These are phyloP conservation scores for Daedaleopsis nitida DNA, from an alignment of 768 basidiomycete genomes.

Conservation along the genomic window DNA sequence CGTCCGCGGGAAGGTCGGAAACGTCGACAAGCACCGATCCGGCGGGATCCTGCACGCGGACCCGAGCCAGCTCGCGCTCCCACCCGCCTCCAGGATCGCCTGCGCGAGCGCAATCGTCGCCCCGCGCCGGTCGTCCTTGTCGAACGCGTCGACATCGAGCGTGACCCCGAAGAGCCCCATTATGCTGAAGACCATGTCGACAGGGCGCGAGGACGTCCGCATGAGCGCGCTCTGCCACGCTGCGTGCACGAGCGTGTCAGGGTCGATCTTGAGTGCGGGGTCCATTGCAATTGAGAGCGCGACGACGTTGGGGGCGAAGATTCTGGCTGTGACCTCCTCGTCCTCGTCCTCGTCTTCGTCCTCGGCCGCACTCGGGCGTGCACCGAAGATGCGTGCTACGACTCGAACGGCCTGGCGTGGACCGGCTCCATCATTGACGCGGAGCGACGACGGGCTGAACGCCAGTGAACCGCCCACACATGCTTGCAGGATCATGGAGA, in stretches of 20 bases:
- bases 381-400: neutral
- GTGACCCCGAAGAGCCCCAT: conserved; percentile 18
- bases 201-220: conserved; percentile 16
- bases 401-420: neutral
- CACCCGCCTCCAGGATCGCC: conserved; percentile 4
- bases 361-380: too few relatives aligned
- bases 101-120: conserved; percentile 14
- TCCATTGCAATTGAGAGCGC: neutral
- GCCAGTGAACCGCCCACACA: neutral
- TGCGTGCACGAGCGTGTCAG: neutral
- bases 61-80: conserved; percentile 2
- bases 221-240: conserved; percentile 9
- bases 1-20: neutral
- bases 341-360: too few relatives aligned
- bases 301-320: neutral
- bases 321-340: too few relatives aligned
- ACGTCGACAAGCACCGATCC: neutral
- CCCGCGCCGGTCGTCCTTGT: conserved; percentile 4
- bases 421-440: neutral
- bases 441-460: neutral
- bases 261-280: neutral
- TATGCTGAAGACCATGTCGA: conserved; percentile 17
- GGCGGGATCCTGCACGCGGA: neutral
- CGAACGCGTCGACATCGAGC: conserved; percentile 1
- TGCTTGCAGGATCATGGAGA: neutral